Conservation (phyloP, 2,329 filamentous ascomycete genomes). For the Lachnellula cervina region DNA sequence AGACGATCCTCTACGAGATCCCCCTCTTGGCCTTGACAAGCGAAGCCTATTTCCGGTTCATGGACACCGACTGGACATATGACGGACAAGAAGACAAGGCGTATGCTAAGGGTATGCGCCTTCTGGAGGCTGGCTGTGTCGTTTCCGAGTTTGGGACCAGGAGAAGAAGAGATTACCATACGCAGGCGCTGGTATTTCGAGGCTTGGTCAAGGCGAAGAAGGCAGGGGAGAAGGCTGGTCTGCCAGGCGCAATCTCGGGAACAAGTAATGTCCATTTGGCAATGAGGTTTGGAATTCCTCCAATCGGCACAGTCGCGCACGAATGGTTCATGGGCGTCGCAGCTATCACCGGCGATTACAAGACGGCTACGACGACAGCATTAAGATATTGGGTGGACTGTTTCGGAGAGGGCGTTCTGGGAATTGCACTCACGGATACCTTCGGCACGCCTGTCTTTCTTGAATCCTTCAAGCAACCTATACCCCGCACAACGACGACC, state of each 20-base stretch:
- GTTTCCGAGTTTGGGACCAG: conserved; percentile 94
- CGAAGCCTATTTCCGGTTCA: conserved; percentile 96
- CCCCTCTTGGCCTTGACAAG: conserved; percentile 87
- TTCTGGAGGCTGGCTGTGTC: conserved; percentile 78
- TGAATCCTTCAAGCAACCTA: conserved; percentile 69
- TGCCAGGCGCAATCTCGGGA: conserved; percentile 71
- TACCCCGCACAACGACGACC: conserved; percentile 40
- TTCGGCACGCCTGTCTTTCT: conserved; percentile 92
- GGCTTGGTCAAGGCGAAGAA: conserved; percentile 76
- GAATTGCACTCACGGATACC: conserved; percentile 90
- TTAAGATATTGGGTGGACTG: conserved; percentile 85
- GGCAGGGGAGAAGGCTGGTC: conserved; percentile 59
- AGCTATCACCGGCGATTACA: conserved; percentile 82
- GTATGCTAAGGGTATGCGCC: conserved; percentile 69
- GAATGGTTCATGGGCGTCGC: conserved; percentile 99
- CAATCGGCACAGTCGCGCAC: conserved; percentile 87
- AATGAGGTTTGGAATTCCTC: conserved; percentile 81
- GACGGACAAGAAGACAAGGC: conserved; percentile 82
- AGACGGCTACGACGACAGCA: conserved; percentile 75
- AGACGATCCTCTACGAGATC: conserved; percentile 97
- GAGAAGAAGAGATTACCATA: conserved; percentile 86
- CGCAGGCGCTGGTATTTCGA: conserved; percentile 84
- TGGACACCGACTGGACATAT: conserved; percentile 89
- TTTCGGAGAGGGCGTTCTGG: conserved; percentile 78
- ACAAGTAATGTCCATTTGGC: conserved; percentile 97